Percentiles rank a stretch among this genome's conserved stretches.
phyloP scores from a whole-genome alignment of 164 flowering plant genomes.

The Liquidambar formosana region DNA sequence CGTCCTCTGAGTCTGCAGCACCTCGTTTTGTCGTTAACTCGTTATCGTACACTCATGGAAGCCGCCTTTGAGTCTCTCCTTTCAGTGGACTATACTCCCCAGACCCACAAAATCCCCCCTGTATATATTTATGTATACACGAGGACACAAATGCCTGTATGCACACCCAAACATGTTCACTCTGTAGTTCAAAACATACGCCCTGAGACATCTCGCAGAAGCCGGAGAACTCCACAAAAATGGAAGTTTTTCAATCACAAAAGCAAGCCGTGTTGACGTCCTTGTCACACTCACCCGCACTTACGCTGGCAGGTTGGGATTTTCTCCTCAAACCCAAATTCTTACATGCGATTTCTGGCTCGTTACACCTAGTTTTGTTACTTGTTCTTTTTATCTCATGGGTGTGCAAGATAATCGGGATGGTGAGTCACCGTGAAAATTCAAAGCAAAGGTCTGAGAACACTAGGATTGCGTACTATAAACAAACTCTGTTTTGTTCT shows the following conservation, averaged over 20 bases:
- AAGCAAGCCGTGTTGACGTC: conserved; percentile 11
- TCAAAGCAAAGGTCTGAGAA: conserved; percentile 22
- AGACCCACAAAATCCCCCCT: no score
- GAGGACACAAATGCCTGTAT: no score
- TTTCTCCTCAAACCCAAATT: conserved; percentile 49
- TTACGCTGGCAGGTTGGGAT: conserved; percentile 13
- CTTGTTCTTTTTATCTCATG: conserved; percentile 36
- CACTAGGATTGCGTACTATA: conserved; percentile 26
- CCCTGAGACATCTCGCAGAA: no score
- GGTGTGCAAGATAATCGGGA: conserved; percentile 28
- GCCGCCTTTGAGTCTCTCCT: no score
- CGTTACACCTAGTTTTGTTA: conserved; percentile 48
- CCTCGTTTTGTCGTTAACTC: no score
- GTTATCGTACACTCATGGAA: no score
- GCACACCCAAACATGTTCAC: no score
- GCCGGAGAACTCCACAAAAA: conserved; percentile 5
- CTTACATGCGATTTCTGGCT: conserved; percentile 49
- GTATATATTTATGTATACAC: no score
- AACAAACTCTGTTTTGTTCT: conserved; percentile 36
- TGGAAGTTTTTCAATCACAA: conserved; percentile 18
- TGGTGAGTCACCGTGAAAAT: background rate
- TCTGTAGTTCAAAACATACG: no score
- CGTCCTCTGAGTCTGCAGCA: no score
- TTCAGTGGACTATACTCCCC: no score
- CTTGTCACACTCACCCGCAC: conserved; percentile 8